Evolutionary conservation across 805 yeast species (phyloP).

Genomic region (Starmerella kuoi): DNA sequence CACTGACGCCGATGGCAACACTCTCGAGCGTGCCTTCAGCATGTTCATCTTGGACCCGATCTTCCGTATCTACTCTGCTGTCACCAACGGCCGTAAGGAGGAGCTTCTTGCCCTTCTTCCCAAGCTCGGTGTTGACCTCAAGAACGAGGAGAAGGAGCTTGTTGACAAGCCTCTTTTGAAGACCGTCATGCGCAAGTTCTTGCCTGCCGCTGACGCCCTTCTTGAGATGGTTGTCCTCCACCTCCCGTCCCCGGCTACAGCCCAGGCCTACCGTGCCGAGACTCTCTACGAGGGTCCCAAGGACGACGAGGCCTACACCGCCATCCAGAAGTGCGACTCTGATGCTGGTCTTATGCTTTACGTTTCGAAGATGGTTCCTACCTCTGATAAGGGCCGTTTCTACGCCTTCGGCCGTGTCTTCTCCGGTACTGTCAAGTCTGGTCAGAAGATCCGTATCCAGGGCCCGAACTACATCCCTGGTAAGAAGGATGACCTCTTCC

Average conservation of each 20-base stretch:
- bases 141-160: conserved; percentile 94
- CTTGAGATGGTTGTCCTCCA: conserved; percentile 97
- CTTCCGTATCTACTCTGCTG: conserved; percentile 90
- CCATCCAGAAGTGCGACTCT: conserved; percentile 98
- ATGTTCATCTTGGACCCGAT: conserved; percentile 98
- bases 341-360: conserved; percentile 95
- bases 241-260: conserved; percentile 99
- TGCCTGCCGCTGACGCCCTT: conserved; percentile 99
- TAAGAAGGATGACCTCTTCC: conserved; percentile 92
- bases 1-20: conserved; percentile 89
- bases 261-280: conserved; percentile 98
- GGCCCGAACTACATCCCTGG: conserved; percentile 99
- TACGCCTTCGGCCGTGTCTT: conserved; percentile 99
- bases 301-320: conserved; percentile 71
- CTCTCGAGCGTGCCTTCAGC: conserved; percentile 98
- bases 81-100: conserved; percentile 98
- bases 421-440: conserved; percentile 98
- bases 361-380: conserved; percentile 99
- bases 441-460: conserved; percentile 98
- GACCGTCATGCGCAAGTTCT: conserved; percentile 98
- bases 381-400: conserved; percentile 99
- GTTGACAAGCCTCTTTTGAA: conserved; percentile 98
- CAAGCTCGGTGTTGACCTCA: conserved; percentile 86
- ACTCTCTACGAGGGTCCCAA: conserved; percentile 98
- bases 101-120: conserved; percentile 85